Evolutionary conservation across 495 filamentous ascomycete genomes (phyloP).

Genomic region (Staphylotrichum tortipilum): DNA sequence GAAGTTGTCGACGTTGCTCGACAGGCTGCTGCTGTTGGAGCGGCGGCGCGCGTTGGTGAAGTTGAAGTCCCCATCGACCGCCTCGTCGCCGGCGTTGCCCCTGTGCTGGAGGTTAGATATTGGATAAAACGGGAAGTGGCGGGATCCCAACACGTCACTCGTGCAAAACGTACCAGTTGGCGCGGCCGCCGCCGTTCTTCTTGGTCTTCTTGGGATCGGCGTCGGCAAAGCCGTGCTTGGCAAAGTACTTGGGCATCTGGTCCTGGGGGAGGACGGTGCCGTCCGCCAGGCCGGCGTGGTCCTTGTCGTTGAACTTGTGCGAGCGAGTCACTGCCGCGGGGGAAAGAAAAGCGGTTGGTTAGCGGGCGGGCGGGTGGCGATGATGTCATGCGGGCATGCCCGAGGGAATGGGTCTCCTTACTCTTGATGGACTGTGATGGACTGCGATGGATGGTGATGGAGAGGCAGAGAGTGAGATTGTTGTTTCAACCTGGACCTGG

Average conservation of each 20-base stretch:
- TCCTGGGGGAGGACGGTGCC: conserved; percentile 58
- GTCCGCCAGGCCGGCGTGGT: conserved; percentile 59
- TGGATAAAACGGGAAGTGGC: too few species aligned
- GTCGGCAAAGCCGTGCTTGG: conserved; percentile 74
- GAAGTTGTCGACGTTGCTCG: conserved; percentile 53
- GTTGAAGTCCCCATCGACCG: conserved; percentile 70
- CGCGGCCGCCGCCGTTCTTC: conserved; percentile 89
- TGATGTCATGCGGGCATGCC: conserved; percentile 8
- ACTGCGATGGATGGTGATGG: too few species aligned
- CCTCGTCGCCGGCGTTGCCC: conserved; percentile 76
- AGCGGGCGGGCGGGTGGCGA: too few species aligned
- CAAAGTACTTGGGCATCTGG: conserved; percentile 82
- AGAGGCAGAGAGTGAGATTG: background rate
- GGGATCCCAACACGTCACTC: too few species aligned
- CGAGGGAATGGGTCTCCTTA: conserved; percentile 11
- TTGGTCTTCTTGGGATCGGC: conserved; percentile 85
- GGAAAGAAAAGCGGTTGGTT: background rate
- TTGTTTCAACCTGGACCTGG: background rate
- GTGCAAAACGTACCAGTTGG: conserved; percentile 71
- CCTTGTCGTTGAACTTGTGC: conserved; percentile 84
- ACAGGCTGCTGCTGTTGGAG: conserved; percentile 75
- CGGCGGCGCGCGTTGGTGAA: conserved; percentile 81
- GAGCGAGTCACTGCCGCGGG: conserved; percentile 73
- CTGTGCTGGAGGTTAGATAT: too few species aligned
- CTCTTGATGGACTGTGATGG: conserved; percentile 19